Evolutionary conservation across 768 basidiomycete species (phyloP).

Genomic region (Suillus luteus): DNA sequence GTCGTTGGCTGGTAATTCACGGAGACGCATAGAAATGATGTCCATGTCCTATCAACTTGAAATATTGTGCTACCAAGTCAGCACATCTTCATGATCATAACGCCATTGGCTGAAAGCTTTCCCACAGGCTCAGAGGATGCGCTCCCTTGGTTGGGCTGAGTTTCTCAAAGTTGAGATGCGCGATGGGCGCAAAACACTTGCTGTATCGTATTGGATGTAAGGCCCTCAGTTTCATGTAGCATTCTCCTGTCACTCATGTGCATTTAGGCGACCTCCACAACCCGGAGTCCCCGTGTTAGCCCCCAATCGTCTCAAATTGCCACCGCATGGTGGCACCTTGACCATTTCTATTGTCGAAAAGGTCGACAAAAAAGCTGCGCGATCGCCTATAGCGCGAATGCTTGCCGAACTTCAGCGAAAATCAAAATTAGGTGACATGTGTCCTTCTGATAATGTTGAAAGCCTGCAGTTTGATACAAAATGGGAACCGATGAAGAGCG

Average conservation of each 20-base stretch:
- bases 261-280: constrained; percentile 41
- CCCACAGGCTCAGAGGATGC: constrained; percentile 66
- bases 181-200: constrained; percentile 65
- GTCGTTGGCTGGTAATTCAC: not conserved
- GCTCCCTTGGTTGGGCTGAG: constrained; percentile 85
- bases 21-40: constrained; percentile 69
- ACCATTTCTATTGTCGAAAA: constrained; percentile 70
- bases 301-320: constrained; percentile 43
- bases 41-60: constrained; percentile 92
- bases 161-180: constrained; percentile 72
- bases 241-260: constrained; percentile 5
- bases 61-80: constrained; percentile 78
- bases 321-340: constrained; percentile 69
- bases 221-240: constrained; percentile 20
- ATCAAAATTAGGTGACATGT: constrained; percentile 54
- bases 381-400: constrained; percentile 54
- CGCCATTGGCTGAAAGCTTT: constrained; percentile 1
- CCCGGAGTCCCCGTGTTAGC: constrained; percentile 31
- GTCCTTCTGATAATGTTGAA: constrained; percentile 78
- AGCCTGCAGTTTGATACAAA: constrained; percentile 63
- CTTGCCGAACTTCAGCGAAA: constrained; percentile 64
- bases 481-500: constrained; percentile 76
- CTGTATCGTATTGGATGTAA: constrained; percentile 88
- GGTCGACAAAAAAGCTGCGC: constrained; percentile 46
- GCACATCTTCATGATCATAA: constrained; percentile 8